phyloP scores from a whole-genome alignment of 371 early-diverging fungal species.

The Chytridium lagenaria region DNA sequence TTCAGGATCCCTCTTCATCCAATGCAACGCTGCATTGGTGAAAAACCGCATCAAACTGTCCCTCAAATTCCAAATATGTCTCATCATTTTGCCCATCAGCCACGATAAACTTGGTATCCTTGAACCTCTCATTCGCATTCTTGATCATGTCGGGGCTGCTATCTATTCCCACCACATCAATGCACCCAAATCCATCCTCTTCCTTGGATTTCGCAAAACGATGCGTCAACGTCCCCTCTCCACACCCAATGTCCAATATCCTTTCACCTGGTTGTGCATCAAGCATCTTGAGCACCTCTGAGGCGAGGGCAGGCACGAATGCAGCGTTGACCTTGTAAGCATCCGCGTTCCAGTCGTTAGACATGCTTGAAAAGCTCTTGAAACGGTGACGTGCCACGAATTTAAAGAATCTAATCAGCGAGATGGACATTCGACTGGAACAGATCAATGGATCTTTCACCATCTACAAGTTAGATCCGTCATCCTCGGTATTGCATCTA shows the following conservation, averaged over 20 bases:
- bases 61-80: not conserved
- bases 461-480: not conserved
- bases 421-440: not conserved
- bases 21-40: constrained; percentile 67
- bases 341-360: constrained; percentile 31
- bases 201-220: constrained; percentile 45
- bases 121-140: constrained; percentile 52
- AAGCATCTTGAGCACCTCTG: constrained; percentile 58
- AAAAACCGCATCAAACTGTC: constrained; percentile 34
- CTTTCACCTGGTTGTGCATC: constrained; percentile 56
- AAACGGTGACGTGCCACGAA: not conserved
- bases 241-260: constrained; percentile 76
- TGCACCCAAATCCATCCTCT: constrained; percentile 34
- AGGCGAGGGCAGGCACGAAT: constrained; percentile 65
- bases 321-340: constrained; percentile 61
- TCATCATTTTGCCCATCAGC: constrained; percentile 18
- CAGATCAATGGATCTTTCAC: not conserved
- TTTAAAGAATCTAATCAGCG: not conserved
- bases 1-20: constrained; percentile 71
- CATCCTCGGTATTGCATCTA: not conserved
- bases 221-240: constrained; percentile 69
- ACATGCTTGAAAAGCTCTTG: not conserved
- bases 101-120: constrained; percentile 11
- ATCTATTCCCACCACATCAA: constrained; percentile 68
- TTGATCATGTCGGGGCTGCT: constrained; percentile 67